These are phyloP conservation scores for Penicillium bovifimosum DNA, from an alignment of 495 filamentous ascomycete genomes.

Conservation along the genomic window DNA sequence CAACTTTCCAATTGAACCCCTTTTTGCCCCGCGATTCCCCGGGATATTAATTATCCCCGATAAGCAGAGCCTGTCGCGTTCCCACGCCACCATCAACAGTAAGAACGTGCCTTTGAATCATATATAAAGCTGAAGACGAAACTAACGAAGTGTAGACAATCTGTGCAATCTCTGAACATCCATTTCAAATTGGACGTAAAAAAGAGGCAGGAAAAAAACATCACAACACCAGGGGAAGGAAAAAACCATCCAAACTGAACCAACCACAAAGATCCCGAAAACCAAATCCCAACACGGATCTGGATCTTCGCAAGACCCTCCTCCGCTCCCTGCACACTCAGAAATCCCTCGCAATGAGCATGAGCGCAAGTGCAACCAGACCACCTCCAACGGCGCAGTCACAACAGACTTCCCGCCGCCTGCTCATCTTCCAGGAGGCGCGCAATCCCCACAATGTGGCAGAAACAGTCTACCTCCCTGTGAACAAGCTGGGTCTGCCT, in stretches of 20 bases:
- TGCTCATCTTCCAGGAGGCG: slow-evolving; percentile 37
- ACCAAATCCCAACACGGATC: neutral
- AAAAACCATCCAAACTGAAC: slow-evolving; percentile 4
- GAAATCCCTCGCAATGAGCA: neutral
- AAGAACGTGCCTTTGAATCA: neutral
- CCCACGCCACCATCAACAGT: neutral
- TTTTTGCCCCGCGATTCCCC: slow-evolving; percentile 15
- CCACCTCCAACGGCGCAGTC: neutral
- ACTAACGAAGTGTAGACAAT: neutral
- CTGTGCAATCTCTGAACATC: neutral
- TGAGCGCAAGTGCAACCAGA: neutral
- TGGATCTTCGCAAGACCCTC: slow-evolving; percentile 1
- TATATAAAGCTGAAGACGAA: neutral
- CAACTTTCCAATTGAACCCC: neutral
- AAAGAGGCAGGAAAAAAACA: neutral
- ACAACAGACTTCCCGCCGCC: slow-evolving; percentile 20
- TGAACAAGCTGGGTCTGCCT: slow-evolving; percentile 42
- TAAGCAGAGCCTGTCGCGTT: slow-evolving; percentile 9
- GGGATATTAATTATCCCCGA: slow-evolving; percentile 1
- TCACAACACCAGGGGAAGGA: neutral
- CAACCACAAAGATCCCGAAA: neutral
- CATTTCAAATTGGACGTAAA: neutral
- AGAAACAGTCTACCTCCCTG: slow-evolving; percentile 33
- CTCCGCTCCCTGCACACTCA: neutral
- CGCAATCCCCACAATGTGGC: slow-evolving; percentile 28